Evolutionary conservation across 139 green algal species (phyloP).

Genomic region (Micractinium conductrix): DNA sequence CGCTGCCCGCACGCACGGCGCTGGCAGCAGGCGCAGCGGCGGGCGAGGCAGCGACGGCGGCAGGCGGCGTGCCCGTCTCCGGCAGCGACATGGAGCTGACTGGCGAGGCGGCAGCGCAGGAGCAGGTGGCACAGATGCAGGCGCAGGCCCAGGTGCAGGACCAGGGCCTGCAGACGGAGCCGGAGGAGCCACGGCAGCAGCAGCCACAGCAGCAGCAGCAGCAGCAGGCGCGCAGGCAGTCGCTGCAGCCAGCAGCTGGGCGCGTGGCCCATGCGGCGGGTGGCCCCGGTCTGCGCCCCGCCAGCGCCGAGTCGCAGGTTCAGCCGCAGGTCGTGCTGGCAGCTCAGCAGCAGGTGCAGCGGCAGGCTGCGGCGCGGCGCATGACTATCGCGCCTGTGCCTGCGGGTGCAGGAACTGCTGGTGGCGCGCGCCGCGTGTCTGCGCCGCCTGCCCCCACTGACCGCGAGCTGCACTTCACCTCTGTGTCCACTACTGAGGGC

Average conservation of each 20-base stretch:
- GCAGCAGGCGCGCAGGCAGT: slow-evolving; percentile 14
- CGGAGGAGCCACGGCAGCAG: background rate
- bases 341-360: background rate
- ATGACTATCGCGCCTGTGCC: background rate
- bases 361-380: background rate
- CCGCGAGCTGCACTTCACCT: slow-evolving; percentile 13
- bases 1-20: background rate
- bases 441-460: background rate
- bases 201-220: background rate
- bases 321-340: background rate
- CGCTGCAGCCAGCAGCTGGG: slow-evolving; percentile 12
- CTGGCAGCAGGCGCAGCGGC: background rate
- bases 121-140: background rate
- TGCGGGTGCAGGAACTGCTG: background rate
- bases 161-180: background rate
- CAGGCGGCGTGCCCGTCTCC: background rate
- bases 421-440: background rate
- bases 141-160: background rate
- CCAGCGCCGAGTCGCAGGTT: slow-evolving; percentile 27
- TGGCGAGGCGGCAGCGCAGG: background rate
- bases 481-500: background rate
- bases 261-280: slow-evolving; percentile 19
- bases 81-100: slow-evolving; percentile 35
- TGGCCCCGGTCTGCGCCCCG: slow-evolving; percentile 2
- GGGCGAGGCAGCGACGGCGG: background rate